These are phyloP conservation scores for Oropetium thomaeum DNA, from an alignment of 176 grass and related monocot species.

Conservation along the genomic window DNA sequence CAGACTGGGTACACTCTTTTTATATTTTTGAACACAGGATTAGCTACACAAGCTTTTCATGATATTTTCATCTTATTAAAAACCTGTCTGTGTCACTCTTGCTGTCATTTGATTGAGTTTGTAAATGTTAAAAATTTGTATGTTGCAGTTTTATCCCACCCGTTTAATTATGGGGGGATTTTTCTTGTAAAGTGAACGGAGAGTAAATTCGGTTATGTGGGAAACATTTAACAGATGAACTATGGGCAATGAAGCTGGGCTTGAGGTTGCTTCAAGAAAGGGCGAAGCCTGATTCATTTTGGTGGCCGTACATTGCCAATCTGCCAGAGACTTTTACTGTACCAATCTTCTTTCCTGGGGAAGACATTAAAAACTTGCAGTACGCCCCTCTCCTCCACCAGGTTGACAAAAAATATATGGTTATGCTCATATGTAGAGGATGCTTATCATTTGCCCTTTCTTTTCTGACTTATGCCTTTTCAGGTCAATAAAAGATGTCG, in stretches of 20 bases:
- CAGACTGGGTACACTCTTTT: no score
- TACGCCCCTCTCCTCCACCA: conserved; percentile 83
- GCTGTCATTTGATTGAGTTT: not conserved
- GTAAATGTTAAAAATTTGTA: not conserved
- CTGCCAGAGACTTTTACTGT: conserved; percentile 71
- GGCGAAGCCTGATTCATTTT: conserved; percentile 63
- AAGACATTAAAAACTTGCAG: conserved; percentile 85
- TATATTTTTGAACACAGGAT: not conserved
- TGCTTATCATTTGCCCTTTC: not conserved
- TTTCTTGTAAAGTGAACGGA: conserved; percentile 22
- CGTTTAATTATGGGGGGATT: conserved; percentile 24
- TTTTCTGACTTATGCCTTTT: conserved; percentile 37
- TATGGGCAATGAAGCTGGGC: conserved; percentile 92
- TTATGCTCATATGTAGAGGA: not conserved
- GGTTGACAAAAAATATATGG: conserved; percentile 40
- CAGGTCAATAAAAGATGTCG: conserved; percentile 94
- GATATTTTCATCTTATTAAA: conserved; percentile 6
- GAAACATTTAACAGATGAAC: conserved; percentile 86
- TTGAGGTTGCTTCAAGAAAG: conserved; percentile 95
- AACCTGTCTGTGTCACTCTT: no score
- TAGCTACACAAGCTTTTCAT: not conserved
- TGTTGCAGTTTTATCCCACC: not conserved
- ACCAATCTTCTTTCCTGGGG: conserved; percentile 78
- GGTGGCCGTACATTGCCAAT: conserved; percentile 96
- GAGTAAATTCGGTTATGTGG: conserved; percentile 54